Base-by-base conservation (phyloP, 2,329 filamentous ascomycete genomes). In the Talaromyces islandicus region DNA sequence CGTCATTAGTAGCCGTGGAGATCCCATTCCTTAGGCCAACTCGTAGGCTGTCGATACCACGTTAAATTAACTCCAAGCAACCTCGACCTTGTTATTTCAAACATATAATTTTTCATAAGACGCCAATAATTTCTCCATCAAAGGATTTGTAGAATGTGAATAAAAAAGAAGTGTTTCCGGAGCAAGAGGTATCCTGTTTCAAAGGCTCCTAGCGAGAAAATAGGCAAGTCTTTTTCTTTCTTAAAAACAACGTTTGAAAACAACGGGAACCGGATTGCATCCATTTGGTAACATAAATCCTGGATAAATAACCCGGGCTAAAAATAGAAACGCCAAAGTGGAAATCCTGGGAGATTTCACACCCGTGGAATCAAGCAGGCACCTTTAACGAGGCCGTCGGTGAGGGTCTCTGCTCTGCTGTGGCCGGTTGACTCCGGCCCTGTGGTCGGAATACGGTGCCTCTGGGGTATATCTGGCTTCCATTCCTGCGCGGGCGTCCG, bases 401-500 rank as follows among this genome's bases (percentile, higher is more conserved):
- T 70, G 72, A 62, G 67, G 63, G 62, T 75, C 70, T 59, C 75
- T 71, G 63, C 74, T 66, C 65, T 71, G 69, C 61, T 75, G 74
- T 66, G 73, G 71, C 66, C 75, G 73, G 70, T 66, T 73, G 57
- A 63, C 51, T 54, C 62, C 63, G 35, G 62, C 54, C 56, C 64
- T 65, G 64, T 71, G 72, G 64, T 75, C 74, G 63, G 63, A 61
- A 60, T 71, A 73, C 53, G 60, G 54, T 38, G 69, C 70, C 62
- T 77, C 75, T 64, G 74, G 71, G 60, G 74, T 73, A 65, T 76
- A 77, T 72, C 75, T 76, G 60, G 73, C 67, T 59, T 77, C 75
- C 70, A 76, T 74, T 72, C 69, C 70, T 70, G 75, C 73, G 70
- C 75, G 74, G 55, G 73, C 69, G 61, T 77, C 75, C 63, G 75